Conservation (phyloP, 305 asterid species). For the Petunia hybrid region DNA sequence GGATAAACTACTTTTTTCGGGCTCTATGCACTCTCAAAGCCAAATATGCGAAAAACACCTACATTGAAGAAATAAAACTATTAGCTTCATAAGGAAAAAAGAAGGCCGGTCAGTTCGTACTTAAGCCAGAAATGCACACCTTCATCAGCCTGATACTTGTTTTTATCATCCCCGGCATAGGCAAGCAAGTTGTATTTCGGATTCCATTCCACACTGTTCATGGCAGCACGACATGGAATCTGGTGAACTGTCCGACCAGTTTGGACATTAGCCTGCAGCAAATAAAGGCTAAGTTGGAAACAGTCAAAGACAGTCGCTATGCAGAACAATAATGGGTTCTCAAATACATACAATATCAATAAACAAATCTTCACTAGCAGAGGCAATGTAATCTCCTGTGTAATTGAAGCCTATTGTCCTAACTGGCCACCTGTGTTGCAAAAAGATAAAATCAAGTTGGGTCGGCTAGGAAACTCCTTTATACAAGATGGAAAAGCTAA, state of each 20-base stretch:
- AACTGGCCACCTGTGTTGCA: constrained; percentile 86
- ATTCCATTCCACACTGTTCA: constrained; percentile 99
- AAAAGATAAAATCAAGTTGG: constrained; percentile 1
- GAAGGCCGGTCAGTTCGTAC: neutral
- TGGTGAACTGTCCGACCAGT: constrained; percentile 92
- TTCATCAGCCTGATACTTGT: constrained; percentile 93
- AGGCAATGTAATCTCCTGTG: constrained; percentile 95
- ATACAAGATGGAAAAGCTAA: constrained; percentile 9
- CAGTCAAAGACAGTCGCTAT: neutral
- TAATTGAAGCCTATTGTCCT: constrained; percentile 95
- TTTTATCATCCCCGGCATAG: constrained; percentile 97
- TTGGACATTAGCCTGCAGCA: constrained; percentile 72
- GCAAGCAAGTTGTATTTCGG: constrained; percentile 92
- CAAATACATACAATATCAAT: constrained; percentile 81
- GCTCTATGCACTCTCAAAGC: constrained; percentile 76
- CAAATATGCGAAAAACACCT: constrained; percentile 94
- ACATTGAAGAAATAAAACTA: constrained; percentile 27
- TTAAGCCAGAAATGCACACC: constrained; percentile 48
- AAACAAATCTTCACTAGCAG: constrained; percentile 97
- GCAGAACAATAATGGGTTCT: constrained; percentile 17
- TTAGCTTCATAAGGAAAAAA: constrained; percentile 8
- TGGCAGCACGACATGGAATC: constrained; percentile 95
- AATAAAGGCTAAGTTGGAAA: neutral
- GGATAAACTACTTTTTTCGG: neutral
- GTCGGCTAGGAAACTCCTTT: neutral